phyloP scores from a whole-genome alignment of 2,329 filamentous ascomycete genomes.

The Penicillium psychrosexuale region DNA sequence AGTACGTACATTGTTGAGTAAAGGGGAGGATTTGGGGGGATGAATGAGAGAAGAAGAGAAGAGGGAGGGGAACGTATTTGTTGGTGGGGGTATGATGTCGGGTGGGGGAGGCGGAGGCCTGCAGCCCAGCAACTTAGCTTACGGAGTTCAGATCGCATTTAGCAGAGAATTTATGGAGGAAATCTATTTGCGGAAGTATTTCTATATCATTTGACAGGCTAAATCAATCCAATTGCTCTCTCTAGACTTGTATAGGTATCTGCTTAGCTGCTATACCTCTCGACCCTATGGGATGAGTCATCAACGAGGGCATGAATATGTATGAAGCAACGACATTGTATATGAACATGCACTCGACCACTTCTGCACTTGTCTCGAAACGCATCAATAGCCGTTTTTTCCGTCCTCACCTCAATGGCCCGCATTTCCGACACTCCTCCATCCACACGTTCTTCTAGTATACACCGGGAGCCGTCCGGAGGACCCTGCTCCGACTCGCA shows the following conservation, averaged over 20 bases:
- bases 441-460: slow-evolving; percentile 2
- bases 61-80: slow-evolving; percentile 27
- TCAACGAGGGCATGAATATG: background rate
- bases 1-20: slow-evolving; percentile 16
- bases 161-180: background rate
- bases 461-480: slow-evolving; percentile 12
- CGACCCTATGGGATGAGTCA: slow-evolving; percentile 2
- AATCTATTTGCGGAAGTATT: background rate
- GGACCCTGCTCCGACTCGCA: slow-evolving; percentile 11
- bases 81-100: slow-evolving; percentile 35
- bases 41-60: slow-evolving; percentile 20
- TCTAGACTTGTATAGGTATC: background rate
- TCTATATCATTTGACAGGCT: background rate
- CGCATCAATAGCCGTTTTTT: slow-evolving; percentile 5
- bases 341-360: too few relatives aligned
- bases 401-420: background rate
- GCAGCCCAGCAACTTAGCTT: background rate
- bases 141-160: background rate
- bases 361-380: background rate
- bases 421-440: slow-evolving; percentile 3
- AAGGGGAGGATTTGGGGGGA: slow-evolving; percentile 13
- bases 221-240: background rate
- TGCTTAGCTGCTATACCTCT: background rate
- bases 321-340: background rate
- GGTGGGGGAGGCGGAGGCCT: slow-evolving; percentile 3